phyloP scores from a whole-genome alignment of 2,329 filamentous ascomycete genomes.

The Clonostachys rhizophaga region DNA sequence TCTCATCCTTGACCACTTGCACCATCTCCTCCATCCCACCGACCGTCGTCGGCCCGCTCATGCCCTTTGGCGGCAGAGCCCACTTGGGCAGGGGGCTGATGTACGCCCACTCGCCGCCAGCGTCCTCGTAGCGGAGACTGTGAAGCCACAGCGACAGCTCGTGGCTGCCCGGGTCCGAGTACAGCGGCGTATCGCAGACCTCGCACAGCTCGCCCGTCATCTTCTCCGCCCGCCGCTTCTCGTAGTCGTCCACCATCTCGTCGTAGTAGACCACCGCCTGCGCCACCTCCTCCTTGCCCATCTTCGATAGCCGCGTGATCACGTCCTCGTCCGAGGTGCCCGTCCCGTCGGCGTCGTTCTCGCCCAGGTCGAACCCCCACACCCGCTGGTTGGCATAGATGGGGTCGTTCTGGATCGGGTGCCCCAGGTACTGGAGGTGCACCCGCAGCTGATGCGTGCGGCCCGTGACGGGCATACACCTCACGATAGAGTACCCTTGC shows the following conservation, averaged over 20 bases:
- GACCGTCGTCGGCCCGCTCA: slow-evolving; percentile 66
- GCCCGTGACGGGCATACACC: slow-evolving; percentile 88
- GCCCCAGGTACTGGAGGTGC: slow-evolving; percentile 88
- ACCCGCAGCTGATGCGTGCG: slow-evolving; percentile 94
- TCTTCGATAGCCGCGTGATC: slow-evolving; percentile 75
- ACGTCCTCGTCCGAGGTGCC: slow-evolving; percentile 83
- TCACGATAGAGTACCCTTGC: slow-evolving; percentile 88
- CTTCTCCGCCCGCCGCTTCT: slow-evolving; percentile 87
- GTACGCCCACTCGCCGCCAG: slow-evolving; percentile 81
- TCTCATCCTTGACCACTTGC: slow-evolving; percentile 43
- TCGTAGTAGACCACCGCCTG: slow-evolving; percentile 91
- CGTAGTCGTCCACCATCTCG: slow-evolving; percentile 86
- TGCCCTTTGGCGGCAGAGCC: slow-evolving; percentile 75
- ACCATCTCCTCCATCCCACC: slow-evolving; percentile 56
- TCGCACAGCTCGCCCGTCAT: slow-evolving; percentile 83
- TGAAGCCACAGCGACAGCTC: slow-evolving; percentile 94
- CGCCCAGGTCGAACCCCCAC: slow-evolving; percentile 78
- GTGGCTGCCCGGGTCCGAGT: slow-evolving; percentile 85
- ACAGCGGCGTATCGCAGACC: slow-evolving; percentile 80
- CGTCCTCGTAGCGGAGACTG: slow-evolving; percentile 83
- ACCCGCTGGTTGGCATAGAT: slow-evolving; percentile 95
- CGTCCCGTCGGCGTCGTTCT: slow-evolving; percentile 57
- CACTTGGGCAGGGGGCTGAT: slow-evolving; percentile 78
- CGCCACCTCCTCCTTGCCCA: slow-evolving; percentile 92
- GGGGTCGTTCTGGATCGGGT: slow-evolving; percentile 95